Evolutionary conservation across 2,329 filamentous ascomycete species (phyloP).

Genomic region (Phaeosphaeriaceae sp.): DNA sequence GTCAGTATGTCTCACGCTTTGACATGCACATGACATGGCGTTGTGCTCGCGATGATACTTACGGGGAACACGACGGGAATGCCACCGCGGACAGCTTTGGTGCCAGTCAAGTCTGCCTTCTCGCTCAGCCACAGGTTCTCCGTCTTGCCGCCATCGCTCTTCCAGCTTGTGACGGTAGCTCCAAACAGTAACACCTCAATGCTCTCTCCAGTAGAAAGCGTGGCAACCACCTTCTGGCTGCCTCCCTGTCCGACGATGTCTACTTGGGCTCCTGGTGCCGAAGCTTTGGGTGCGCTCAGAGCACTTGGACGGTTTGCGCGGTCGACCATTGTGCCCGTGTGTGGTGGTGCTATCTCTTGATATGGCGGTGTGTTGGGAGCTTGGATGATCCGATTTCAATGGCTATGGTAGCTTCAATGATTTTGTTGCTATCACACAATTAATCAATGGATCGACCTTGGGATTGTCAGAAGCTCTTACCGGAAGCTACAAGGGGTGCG

Average conservation of each 20-base stretch:
- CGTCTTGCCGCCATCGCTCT: slow-evolving; percentile 72
- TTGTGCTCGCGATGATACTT: slow-evolving; percentile 44
- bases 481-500: slow-evolving; percentile 15
- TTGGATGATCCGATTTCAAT: neutral
- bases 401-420: neutral
- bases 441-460: neutral
- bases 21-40: neutral
- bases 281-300: slow-evolving; percentile 66
- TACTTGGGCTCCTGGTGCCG: slow-evolving; percentile 71
- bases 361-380: slow-evolving; percentile 10
- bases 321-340: slow-evolving; percentile 70
- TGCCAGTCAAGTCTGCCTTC: slow-evolving; percentile 81
- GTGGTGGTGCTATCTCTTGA: slow-evolving; percentile 9
- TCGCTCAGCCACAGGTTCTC: slow-evolving; percentile 91
- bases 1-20: slow-evolving; percentile 11
- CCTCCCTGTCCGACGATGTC: slow-evolving; percentile 77
- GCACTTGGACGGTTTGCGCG: slow-evolving; percentile 84
- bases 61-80: slow-evolving; percentile 95
- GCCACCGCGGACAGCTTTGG: slow-evolving; percentile 88
- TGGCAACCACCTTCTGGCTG: slow-evolving; percentile 77
- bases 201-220: slow-evolving; percentile 84
- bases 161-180: slow-evolving; percentile 94
- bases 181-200: slow-evolving; percentile 88
- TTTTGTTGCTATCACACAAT: neutral
- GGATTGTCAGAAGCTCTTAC: slow-evolving; percentile 12